A percentile compares a stretch with the other conserved stretches of the same genome.
Evolutionary conservation across 306 rosid genomes (phyloP).

Genomic region (Cajanus cajan): DNA sequence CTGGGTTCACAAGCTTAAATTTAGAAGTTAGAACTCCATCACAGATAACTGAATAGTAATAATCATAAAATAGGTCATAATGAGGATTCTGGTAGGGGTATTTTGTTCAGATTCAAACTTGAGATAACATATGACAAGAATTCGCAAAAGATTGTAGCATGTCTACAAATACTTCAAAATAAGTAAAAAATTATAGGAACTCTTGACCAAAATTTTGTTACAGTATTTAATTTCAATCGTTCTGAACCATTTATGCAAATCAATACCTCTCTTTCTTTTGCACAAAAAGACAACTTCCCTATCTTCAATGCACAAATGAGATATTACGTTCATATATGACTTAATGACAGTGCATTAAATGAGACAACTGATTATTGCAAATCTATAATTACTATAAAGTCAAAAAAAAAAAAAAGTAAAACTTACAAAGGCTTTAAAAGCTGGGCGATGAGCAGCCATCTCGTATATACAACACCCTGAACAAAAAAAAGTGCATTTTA

Average conservation of each 20-base stretch:
- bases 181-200: slow-evolving; percentile 13
- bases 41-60: background rate
- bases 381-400: background rate
- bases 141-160: background rate
- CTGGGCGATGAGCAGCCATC: slow-evolving; percentile 96
- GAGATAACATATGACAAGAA: background rate
- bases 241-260: background rate
- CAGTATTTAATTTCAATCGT: background rate
- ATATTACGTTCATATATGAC: background rate
- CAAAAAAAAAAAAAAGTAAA: slow-evolving; percentile 29
- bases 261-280: background rate
- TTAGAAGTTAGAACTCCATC: background rate
- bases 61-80: background rate
- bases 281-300: background rate
- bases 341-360: background rate
- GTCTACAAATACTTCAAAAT: background rate
- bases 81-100: background rate
- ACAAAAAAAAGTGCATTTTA: slow-evolving; percentile 34
- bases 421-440: slow-evolving; percentile 97
- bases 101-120: slow-evolving; percentile 1
- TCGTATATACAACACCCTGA: slow-evolving; percentile 96
- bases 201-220: background rate
- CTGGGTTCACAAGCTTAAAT: background rate
- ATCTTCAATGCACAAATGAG: slow-evolving; percentile 8
- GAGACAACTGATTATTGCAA: background rate